These are phyloP conservation scores for Gloeostereum incarnatum DNA, from an alignment of 768 basidiomycete genomes.

Conservation along the genomic window DNA sequence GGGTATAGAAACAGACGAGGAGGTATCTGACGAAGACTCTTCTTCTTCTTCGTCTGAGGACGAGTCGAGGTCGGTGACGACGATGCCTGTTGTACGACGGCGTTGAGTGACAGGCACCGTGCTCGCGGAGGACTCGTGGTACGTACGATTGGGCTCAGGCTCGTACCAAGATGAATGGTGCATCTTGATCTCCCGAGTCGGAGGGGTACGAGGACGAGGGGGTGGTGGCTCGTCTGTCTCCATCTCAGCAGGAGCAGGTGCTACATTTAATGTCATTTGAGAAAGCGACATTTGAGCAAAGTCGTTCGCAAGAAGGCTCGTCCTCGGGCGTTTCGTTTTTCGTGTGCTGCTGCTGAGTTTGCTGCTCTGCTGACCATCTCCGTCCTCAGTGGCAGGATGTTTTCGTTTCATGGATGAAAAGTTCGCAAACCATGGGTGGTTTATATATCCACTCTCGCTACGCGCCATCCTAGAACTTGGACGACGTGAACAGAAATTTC, in stretches of 20 bases:
- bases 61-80: constrained; percentile 50
- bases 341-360: no score
- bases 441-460: neutral
- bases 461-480: neutral
- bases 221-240: constrained; percentile 11
- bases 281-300: neutral
- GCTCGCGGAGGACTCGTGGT: constrained; percentile 4
- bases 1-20: constrained; percentile 27
- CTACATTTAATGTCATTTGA: neutral
- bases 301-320: neutral
- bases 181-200: constrained; percentile 52
- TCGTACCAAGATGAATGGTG: constrained; percentile 58
- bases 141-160: constrained; percentile 60
- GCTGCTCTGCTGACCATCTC: no score
- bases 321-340: no score
- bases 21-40: constrained; percentile 12
- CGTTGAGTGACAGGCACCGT: constrained; percentile 1
- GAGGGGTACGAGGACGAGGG: constrained; percentile 13
- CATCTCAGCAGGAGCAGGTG: constrained; percentile 1
- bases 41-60: constrained; percentile 34
- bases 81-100: constrained; percentile 37
- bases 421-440: constrained; percentile 1
- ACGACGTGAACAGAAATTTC: neutral
- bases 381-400: neutral
- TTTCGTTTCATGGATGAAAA: neutral